Evolutionary conservation across 2,329 filamentous ascomycete species (phyloP).

Genomic region (Calonectria naviculata): DNA sequence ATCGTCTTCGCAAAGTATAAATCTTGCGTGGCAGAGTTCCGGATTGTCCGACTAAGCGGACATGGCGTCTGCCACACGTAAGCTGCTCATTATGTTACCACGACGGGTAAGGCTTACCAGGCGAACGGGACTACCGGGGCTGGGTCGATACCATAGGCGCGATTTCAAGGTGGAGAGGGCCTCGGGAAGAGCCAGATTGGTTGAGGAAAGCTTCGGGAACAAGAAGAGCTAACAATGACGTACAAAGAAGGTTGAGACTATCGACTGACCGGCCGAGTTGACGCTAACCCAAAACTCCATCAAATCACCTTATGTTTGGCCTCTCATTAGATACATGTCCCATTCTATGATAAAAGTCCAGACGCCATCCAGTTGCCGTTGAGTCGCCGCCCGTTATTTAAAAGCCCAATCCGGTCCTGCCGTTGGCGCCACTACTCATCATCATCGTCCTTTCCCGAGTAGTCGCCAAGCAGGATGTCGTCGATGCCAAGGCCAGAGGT

Average conservation of each 20-base stretch:
- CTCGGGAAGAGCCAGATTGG: background rate
- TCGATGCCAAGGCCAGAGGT: slow-evolving; percentile 66
- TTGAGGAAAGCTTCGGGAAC: background rate
- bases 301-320: slow-evolving; percentile 13
- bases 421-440: slow-evolving; percentile 44
- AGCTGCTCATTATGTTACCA: slow-evolving; percentile 20
- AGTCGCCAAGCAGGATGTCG: slow-evolving; percentile 81
- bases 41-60: slow-evolving; percentile 26
- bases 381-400: slow-evolving; percentile 13
- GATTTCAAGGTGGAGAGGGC: background rate
- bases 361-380: slow-evolving; percentile 24
- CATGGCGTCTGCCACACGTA: slow-evolving; percentile 14
- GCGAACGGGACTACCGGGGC: slow-evolving; percentile 21
- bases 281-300: slow-evolving; percentile 22
- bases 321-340: slow-evolving; percentile 27
- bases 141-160: background rate
- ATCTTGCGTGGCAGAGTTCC: slow-evolving; percentile 21
- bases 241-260: slow-evolving; percentile 1
- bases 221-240: background rate
- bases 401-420: slow-evolving; percentile 9
- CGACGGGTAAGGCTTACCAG: slow-evolving; percentile 28
- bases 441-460: slow-evolving; percentile 68
- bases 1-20: slow-evolving; percentile 20
- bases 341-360: slow-evolving; percentile 35
- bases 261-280: slow-evolving; percentile 3